phyloP scores from a whole-genome alignment of 352 stramenopile species.

The Pythium periplocum region DNA sequence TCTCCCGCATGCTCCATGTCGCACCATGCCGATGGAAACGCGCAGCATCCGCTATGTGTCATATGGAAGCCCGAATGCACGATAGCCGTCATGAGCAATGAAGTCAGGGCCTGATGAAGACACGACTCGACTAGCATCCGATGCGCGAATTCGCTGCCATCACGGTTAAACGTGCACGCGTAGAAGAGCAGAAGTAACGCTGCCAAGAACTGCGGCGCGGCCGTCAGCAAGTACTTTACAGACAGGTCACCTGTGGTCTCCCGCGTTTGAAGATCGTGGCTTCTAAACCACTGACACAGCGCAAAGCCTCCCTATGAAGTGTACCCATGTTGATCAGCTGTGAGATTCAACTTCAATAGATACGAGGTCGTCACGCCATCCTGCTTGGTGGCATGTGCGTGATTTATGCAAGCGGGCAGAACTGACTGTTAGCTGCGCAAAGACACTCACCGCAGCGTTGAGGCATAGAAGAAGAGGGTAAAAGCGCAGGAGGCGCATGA shows the following conservation, averaged over 20 bases:
- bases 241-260: constrained; percentile 35
- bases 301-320: constrained; percentile 24
- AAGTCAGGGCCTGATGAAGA: constrained; percentile 34
- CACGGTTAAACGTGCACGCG: constrained; percentile 41
- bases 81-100: constrained; percentile 35
- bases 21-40: constrained; percentile 44
- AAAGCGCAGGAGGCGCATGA: background rate
- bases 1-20: background rate
- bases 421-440: too few relatives aligned
- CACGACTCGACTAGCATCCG: constrained; percentile 51
- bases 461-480: background rate
- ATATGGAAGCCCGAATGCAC: constrained; percentile 40
- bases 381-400: background rate
- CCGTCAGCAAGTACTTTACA: constrained; percentile 47
- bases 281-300: constrained; percentile 53
- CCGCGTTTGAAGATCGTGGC: constrained; percentile 34
- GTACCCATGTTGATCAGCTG: background rate
- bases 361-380: background rate
- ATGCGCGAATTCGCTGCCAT: constrained; percentile 38
- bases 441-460: background rate
- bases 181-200: constrained; percentile 56
- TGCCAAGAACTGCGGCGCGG: constrained; percentile 35
- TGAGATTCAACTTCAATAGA: background rate
- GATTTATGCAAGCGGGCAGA: too few relatives aligned
- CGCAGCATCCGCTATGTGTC: constrained; percentile 48